phyloP scores from a whole-genome alignment of 2,329 filamentous ascomycete species.

The Thelonectria rubi region DNA sequence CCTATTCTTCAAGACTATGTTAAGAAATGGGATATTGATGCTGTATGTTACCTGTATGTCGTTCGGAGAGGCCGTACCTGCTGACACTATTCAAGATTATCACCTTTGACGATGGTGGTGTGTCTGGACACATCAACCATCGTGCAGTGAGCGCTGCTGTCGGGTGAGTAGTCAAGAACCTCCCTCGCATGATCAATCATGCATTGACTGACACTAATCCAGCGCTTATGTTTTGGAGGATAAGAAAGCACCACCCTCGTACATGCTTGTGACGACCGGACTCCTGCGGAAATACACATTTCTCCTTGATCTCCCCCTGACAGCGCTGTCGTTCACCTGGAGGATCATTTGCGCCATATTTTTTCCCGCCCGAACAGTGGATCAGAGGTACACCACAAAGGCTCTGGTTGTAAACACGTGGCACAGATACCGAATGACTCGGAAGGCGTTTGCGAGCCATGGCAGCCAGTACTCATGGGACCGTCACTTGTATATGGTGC shows the following conservation, averaged over 20 bases:
- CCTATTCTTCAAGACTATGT: neutral
- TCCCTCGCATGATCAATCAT: neutral
- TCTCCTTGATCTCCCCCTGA: neutral
- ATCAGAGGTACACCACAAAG: neutral
- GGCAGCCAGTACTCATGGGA: slow-evolving; percentile 3
- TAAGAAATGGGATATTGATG: slow-evolving; percentile 1
- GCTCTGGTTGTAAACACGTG: neutral
- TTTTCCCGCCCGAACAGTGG: neutral
- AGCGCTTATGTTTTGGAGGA: neutral
- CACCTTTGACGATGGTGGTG: slow-evolving; percentile 3
- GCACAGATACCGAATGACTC: neutral
- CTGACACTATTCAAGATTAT: neutral
- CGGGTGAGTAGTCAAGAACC: neutral
- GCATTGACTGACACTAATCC: neutral
- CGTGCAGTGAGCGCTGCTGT: slow-evolving; percentile 3
- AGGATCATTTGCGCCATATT: neutral
- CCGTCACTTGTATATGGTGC: neutral
- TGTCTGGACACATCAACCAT: slow-evolving; percentile 2
- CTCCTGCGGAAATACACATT: neutral
- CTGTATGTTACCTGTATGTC: neutral
- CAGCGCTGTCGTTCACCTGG: neutral
- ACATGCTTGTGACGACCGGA: neutral
- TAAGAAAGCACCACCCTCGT: neutral
- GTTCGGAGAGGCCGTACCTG: no score
- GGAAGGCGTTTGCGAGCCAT: neutral